Evolutionary conservation across 176 grass and related monocot species (phyloP), one percentile per base, ranked within the genome.

Genomic region (Cenchrus fungigraminus): DNA sequence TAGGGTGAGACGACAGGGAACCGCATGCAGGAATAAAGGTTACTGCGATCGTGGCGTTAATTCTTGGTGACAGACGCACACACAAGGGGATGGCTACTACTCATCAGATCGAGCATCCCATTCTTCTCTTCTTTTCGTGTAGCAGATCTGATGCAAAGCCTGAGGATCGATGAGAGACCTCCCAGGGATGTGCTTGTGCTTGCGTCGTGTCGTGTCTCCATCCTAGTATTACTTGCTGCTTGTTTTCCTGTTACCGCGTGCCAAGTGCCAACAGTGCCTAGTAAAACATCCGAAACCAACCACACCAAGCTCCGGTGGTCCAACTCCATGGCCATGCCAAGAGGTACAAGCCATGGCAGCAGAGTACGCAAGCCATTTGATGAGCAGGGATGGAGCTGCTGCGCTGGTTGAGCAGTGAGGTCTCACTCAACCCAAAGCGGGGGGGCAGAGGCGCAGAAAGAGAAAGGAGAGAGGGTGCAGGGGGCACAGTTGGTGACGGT

Each of bases 61-160:
- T 82, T 84, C 80, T 76, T 42, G 84, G 56, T 70, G 65, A 56
- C 45, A 50, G 29, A 8, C 9, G 4, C 37, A 40, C 37, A 40
- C 37, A 40, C 37, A 40, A 9, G 49, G n/a, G 7, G 74, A 61
- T 75, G 37, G 47, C 83, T 40, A 10, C 25, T 25, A 25, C 46
- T 80, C 20, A 31, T 65, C 31, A 55, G 43, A 17, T 1, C 12
- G 68, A 28, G 89, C 85, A 87, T 91, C 89, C 45, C 50, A 91
- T 87, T 84, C 71, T 75, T 71, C 80, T 81, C 76, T 71, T 80
- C 88, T 88, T 88, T 81, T 61, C 6, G 11, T 6, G 81, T 32
- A 84, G 25, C 70, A 65, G 76, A 91, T 87, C 78, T 71, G 76
- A 87, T 75, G 80, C 84, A 87, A 90, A 90, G 84, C 29, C 73